Percentiles rank a stretch among this genome's conserved stretches.
These are phyloP conservation scores for Copromyces sp. DNA, from an alignment of 495 filamentous ascomycete species.

Conservation along the genomic window DNA sequence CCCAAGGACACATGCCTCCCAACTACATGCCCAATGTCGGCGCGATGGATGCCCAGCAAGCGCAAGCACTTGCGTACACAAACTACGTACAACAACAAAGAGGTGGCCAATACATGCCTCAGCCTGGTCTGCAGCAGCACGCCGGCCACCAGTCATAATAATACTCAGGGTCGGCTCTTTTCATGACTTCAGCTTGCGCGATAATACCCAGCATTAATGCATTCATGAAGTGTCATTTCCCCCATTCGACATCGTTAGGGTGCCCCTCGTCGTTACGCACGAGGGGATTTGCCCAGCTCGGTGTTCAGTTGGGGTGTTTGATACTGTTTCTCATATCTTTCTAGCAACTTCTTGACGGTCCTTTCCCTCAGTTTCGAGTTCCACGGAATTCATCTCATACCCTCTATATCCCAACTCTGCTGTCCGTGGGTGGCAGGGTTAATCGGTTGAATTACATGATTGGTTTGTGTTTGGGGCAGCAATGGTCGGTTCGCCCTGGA, in stretches of 20 bases:
- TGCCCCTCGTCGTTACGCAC: conserved; percentile 8
- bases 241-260: conserved; percentile 15
- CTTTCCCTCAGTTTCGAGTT: conserved; percentile 7
- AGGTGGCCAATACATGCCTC: conserved; percentile 42
- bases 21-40: conserved; percentile 43
- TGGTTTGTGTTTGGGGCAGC: neutral
- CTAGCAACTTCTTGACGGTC: conserved; percentile 10
- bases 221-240: conserved; percentile 35
- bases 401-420: neutral
- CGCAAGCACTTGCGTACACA: conserved; percentile 50
- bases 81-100: conserved; percentile 48
- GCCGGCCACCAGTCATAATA: conserved; percentile 42
- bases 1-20: conserved; percentile 41
- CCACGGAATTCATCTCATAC: conserved; percentile 7
- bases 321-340: conserved; percentile 20
- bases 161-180: conserved; percentile 6
- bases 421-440: neutral
- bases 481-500: neutral
- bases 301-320: conserved; percentile 21
- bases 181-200: conserved; percentile 27
- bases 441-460: neutral
- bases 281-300: conserved; percentile 16
- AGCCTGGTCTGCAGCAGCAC: conserved; percentile 45
- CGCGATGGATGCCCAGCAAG: conserved; percentile 42
- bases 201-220: conserved; percentile 44